These are phyloP conservation scores for Fusarium gaditjirri DNA, from an alignment of 2,329 filamentous ascomycete species.

Conservation along the genomic window DNA sequence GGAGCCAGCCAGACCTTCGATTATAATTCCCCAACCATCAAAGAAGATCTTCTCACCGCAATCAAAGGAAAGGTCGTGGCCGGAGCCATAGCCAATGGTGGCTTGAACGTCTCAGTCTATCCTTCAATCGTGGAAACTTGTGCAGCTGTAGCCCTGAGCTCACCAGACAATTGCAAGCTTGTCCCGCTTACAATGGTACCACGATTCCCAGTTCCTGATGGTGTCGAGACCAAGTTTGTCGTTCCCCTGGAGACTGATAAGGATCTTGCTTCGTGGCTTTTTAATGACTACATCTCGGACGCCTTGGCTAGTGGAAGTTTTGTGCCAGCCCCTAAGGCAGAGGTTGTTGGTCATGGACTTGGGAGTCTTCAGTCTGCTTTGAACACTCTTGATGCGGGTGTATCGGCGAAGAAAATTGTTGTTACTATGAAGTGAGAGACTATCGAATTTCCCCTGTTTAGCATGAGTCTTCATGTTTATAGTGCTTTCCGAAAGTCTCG, in stretches of 20 bases:
- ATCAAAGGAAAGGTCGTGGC: conserved; percentile 2
- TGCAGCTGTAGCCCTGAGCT: conserved; percentile 16
- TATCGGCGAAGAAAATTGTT: conserved; percentile 11
- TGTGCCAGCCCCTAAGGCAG: background rate
- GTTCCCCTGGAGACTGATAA: background rate
- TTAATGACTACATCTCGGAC: background rate
- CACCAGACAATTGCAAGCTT: background rate
- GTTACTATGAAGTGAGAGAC: background rate
- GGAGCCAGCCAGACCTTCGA: conserved; percentile 9
- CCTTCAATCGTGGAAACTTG: conserved; percentile 2
- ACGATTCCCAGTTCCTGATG: background rate
- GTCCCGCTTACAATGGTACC: conserved; percentile 14
- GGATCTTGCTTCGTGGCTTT: conserved; percentile 3
- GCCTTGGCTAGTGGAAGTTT: conserved; percentile 1
- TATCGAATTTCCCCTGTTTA: background rate
- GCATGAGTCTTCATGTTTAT: background rate
- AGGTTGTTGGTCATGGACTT: conserved; percentile 2
- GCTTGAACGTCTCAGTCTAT: background rate
- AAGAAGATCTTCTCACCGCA: background rate
- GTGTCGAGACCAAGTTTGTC: conserved; percentile 15
- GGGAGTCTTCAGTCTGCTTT: conserved; percentile 4
- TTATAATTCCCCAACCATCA: background rate
- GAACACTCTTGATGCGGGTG: background rate
- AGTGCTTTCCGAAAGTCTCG: no score
- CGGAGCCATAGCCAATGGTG: conserved; percentile 7